These are phyloP conservation scores for Pseudogymnoascus sp. DNA, from an alignment of 2,329 filamentous ascomycete genomes.

Conservation along the genomic window DNA sequence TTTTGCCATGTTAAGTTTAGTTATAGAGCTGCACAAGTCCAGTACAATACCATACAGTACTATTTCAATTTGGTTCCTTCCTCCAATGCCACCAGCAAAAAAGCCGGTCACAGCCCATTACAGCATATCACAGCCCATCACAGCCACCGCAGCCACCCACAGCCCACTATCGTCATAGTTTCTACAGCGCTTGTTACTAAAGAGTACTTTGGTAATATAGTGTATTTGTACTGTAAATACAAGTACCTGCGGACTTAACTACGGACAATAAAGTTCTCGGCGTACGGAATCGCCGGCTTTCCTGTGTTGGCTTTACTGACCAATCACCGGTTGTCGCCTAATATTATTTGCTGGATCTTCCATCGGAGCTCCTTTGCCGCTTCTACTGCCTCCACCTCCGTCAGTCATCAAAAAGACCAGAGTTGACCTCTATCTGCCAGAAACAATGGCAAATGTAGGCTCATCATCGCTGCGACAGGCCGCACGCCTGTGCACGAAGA, in stretches of 20 bases:
- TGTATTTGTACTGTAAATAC: neutral
- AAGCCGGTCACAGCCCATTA: neutral
- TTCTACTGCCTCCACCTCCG: neutral
- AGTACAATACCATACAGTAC: no score
- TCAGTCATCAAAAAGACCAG: slow-evolving; percentile 11
- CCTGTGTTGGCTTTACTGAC: neutral
- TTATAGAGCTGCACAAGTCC: no score
- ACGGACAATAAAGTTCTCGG: slow-evolving; percentile 2
- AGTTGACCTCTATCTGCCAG: neutral
- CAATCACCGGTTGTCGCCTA: slow-evolving; percentile 11
- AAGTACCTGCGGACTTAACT: neutral
- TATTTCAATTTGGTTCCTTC: neutral
- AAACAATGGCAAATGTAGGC: slow-evolving; percentile 25
- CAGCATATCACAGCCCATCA: no score
- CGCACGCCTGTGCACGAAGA: slow-evolving; percentile 26
- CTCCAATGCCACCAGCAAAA: neutral
- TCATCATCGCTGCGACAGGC: slow-evolving; percentile 28
- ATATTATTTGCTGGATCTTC: slow-evolving; percentile 7
- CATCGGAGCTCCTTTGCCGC: slow-evolving; percentile 12
- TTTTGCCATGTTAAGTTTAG: neutral
- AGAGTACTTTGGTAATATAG: neutral
- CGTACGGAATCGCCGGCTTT: slow-evolving; percentile 1
- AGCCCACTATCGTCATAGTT: slow-evolving; percentile 8
- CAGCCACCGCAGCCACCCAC: no score
- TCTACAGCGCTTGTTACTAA: neutral